Evolutionary conservation across 2,329 filamentous ascomycete species (phyloP).

Genomic region (Pyrenochaeta sp.): DNA sequence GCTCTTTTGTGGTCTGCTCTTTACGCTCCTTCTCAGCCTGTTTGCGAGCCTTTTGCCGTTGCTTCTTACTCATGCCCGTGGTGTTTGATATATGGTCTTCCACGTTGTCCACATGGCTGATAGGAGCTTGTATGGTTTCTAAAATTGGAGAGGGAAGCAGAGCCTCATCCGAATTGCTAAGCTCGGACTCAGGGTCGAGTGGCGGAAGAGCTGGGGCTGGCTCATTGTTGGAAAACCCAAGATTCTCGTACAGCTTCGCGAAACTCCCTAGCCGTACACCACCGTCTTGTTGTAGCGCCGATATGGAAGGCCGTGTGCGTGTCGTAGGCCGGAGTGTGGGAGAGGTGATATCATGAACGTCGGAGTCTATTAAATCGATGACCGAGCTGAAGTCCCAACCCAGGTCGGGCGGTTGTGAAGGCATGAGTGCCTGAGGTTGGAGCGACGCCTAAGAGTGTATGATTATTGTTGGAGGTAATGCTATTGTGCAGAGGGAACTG

Average conservation of each 20-base stretch:
- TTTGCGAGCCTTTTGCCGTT: slow-evolving; percentile 37
- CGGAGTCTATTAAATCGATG: slow-evolving; percentile 51
- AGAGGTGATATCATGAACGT: slow-evolving; percentile 30
- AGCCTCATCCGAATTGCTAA: slow-evolving; percentile 56
- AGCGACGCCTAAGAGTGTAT: not conserved
- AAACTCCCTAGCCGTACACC: slow-evolving; percentile 55
- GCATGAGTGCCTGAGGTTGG: slow-evolving; percentile 32
- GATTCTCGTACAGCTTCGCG: slow-evolving; percentile 54
- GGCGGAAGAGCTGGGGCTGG: slow-evolving; percentile 30
- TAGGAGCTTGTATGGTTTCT: slow-evolving; percentile 1
- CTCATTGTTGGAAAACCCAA: slow-evolving; percentile 46
- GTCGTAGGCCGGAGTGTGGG: slow-evolving; percentile 21
- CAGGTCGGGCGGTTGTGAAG: slow-evolving; percentile 45
- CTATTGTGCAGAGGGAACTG: slow-evolving; percentile 29
- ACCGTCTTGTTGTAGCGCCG: slow-evolving; percentile 16
- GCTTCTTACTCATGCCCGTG: slow-evolving; percentile 31
- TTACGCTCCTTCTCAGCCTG: slow-evolving; percentile 31
- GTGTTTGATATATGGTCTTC: slow-evolving; percentile 4
- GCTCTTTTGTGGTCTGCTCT: slow-evolving; percentile 13
- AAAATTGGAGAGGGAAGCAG: slow-evolving; percentile 29
- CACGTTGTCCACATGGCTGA: slow-evolving; percentile 1
- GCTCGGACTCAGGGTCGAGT: slow-evolving; percentile 37
- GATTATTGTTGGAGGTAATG: slow-evolving; percentile 9
- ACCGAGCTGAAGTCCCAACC: slow-evolving; percentile 59
- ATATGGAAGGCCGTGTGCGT: slow-evolving; percentile 12